Base-by-base conservation (phyloP, 306 rosid species). In the Nissolia schottii region DNA sequence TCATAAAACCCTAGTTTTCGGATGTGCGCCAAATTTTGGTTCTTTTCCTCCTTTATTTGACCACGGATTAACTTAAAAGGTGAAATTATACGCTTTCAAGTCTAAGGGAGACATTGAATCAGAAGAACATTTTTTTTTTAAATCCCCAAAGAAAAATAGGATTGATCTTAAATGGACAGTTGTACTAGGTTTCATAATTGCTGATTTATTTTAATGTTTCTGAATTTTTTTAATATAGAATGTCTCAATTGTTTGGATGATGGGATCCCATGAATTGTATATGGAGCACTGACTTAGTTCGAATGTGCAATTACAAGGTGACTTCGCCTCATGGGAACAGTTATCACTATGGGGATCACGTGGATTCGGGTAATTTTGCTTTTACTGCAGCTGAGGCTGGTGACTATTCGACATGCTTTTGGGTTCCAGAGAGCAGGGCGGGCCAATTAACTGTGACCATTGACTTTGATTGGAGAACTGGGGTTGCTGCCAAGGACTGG, bases 401-500 rank as follows among this genome's bases (percentile, higher is more conserved):
- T 28, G 97, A 88, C 57, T 85, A 93, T 75, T 78, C 70, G 0
- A 77, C 92, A 68, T 93, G 97, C 82, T 93, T 93, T 78, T 85
- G 81, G 74, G 77, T 81, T 16, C 32, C 63, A 0, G 86, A 82
- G 24, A 88, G 71, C 57, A 73, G 62, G 55, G 88, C 88, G 14
- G 32, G 43, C 49, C 56, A 64, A 6, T 1, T 31, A 7, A 67
- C 65, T 2, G 72, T 86, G 45, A 56, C 75, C 0, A 10, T 90
- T 49, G 96, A 93, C 23, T 87, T 93, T 43, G 97, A 90, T 24
- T 93, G 96, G 96, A 89, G 64, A 74, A 76, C 85, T 25, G 97
- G 98, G 11, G 65, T 89, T 79, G 90, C 90, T 60, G 85, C 93
- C 32, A 84, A 71, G 58, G 96, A 89, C 63, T 89, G 97, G 98